Percentiles rank a stretch among this genome's conserved stretches.
phyloP scores from a whole-genome alignment of 345 rosid genomes.

The Salix suchowensis region DNA sequence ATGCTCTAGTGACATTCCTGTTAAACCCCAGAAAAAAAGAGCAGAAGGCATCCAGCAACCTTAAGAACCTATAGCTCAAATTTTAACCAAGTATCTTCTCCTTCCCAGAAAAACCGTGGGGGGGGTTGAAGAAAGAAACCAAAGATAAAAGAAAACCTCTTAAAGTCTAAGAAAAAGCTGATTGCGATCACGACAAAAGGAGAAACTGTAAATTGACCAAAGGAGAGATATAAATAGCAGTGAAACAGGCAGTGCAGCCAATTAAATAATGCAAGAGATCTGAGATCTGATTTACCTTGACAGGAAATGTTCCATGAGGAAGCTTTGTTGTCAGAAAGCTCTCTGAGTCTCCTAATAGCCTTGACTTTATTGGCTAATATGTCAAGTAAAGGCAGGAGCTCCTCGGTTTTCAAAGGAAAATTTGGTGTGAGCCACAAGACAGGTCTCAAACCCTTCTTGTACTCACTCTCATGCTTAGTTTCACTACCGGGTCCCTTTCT shows the following conservation, averaged over 20 bases:
- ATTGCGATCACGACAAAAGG: slow-evolving; percentile 1
- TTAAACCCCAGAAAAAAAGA: background rate
- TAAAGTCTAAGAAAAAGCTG: background rate
- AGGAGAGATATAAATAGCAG: background rate
- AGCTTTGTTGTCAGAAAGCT: slow-evolving; percentile 95
- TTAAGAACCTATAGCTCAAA: background rate
- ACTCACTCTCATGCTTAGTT: slow-evolving; percentile 75
- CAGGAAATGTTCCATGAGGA: slow-evolving; percentile 92
- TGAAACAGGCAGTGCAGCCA: background rate
- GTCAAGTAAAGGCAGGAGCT: slow-evolving; percentile 89
- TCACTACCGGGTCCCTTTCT: slow-evolving; percentile 54
- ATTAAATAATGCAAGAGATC: background rate
- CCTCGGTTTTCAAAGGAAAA: slow-evolving; percentile 86
- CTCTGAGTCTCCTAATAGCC: slow-evolving; percentile 94
- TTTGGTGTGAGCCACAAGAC: slow-evolving; percentile 93
- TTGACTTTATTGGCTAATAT: slow-evolving; percentile 96
- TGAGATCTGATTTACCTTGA: slow-evolving; percentile 55
- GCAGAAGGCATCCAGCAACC: background rate
- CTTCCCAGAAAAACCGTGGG: background rate
- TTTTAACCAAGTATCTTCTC: background rate
- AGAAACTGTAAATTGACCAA: background rate
- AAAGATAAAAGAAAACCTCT: background rate
- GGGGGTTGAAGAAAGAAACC: background rate
- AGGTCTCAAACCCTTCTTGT: slow-evolving; percentile 92
- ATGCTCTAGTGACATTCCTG: background rate